These are phyloP conservation scores for Carex cristatella DNA, from an alignment of 176 grass and related monocot genomes.

Conservation along the genomic window DNA sequence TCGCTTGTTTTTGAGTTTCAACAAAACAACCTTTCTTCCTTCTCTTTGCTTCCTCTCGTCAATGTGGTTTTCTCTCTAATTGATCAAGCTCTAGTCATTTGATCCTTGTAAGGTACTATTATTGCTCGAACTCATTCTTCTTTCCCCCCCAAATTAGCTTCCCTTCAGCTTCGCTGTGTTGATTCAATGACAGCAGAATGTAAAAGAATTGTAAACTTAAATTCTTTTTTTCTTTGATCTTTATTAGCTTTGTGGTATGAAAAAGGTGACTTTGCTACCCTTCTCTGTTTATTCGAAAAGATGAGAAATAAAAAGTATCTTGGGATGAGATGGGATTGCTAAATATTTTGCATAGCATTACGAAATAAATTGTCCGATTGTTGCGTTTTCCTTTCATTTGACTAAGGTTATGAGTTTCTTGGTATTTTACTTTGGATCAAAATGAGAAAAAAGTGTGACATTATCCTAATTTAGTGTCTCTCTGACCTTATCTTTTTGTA, in stretches of 20 bases:
- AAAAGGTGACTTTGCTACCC: background rate
- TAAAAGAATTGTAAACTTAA: background rate
- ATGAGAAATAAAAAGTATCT: background rate
- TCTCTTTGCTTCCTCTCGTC: background rate
- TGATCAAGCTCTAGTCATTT: background rate
- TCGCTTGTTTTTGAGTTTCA: background rate
- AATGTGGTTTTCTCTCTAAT: background rate
- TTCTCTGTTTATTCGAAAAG: background rate
- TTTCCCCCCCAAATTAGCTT: background rate
- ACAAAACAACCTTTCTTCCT: background rate
- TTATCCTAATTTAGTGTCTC: background rate
- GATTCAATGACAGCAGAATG: background rate
- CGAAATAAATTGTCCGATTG: background rate
- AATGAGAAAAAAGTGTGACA: background rate
- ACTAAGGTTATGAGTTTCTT: background rate
- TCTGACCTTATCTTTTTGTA: background rate
- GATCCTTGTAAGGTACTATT: slow-evolving; percentile 8
- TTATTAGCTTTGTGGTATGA: background rate
- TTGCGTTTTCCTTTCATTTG: background rate
- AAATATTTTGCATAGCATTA: background rate
- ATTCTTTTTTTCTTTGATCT: background rate
- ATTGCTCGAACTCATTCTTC: background rate
- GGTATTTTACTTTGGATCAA: background rate
- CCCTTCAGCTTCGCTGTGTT: background rate
- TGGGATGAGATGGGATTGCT: background rate